phyloP scores from a whole-genome alignment of 179 eudicot species.

The Carnegiea gigantea region DNA sequence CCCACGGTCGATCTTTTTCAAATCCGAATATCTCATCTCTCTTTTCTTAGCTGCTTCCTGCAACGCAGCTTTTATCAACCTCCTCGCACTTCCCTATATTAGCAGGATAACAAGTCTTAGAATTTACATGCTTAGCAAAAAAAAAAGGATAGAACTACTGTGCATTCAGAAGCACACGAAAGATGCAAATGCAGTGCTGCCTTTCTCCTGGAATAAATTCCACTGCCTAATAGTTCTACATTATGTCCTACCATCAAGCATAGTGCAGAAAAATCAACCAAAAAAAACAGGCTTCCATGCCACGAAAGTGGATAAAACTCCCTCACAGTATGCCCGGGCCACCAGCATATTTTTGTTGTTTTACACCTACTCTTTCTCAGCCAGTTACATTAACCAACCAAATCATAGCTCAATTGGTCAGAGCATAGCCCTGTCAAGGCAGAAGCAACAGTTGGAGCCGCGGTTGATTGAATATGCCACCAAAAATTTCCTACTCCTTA shows the following conservation, averaged over 20 bases:
- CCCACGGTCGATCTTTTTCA: slow-evolving; percentile 75
- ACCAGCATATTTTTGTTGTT: no score
- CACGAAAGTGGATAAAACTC: neutral
- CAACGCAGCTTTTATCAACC: slow-evolving; percentile 59
- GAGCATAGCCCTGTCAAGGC: no score
- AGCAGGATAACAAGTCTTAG: neutral
- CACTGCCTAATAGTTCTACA: neutral
- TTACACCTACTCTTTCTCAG: no score
- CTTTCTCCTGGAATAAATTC: neutral
- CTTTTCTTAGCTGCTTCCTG: slow-evolving; percentile 80
- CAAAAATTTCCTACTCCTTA: no score
- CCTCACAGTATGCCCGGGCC: no score
- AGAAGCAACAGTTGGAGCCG: no score
- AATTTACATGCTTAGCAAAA: neutral
- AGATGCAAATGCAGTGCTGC: neutral
- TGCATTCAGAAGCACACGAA: neutral
- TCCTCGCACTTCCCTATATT: slow-evolving; percentile 65
- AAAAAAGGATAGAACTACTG: neutral
- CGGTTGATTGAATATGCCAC: no score
- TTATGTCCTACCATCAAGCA: neutral
- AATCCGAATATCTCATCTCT: slow-evolving; percentile 75
- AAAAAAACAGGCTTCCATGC: neutral
- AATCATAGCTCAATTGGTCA: no score
- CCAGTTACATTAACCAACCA: no score
- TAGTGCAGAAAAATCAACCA: neutral